These are phyloP conservation scores for Hirsutella minnesotensis DNA, from an alignment of 2,329 filamentous ascomycete genomes.

Conservation along the genomic window DNA sequence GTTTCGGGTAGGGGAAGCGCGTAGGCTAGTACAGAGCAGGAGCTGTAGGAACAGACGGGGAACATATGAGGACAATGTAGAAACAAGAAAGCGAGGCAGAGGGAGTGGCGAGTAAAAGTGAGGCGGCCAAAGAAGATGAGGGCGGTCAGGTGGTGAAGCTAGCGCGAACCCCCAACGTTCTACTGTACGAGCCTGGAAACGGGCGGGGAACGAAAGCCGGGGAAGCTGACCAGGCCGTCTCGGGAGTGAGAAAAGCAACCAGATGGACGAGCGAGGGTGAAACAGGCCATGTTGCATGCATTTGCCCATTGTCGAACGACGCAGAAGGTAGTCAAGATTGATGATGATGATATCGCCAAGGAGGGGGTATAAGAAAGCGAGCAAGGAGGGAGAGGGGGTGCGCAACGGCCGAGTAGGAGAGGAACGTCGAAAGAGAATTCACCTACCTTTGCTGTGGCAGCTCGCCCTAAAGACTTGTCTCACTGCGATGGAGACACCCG, in stretches of 20 bases:
- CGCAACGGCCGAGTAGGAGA: neutral
- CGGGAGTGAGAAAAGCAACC: neutral
- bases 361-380: no score
- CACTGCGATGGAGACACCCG: neutral
- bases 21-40: no score
- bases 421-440: neutral
- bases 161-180: neutral
- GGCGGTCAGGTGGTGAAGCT: neutral
- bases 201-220: neutral
- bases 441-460: neutral
- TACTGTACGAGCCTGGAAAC: neutral
- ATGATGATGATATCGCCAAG: neutral
- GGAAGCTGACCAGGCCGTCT: neutral
- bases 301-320: neutral
- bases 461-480: neutral
- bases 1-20: no score
- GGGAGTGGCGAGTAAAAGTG: neutral
- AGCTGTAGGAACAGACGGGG: neutral
- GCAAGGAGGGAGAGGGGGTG: neutral
- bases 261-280: neutral
- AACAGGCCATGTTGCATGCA: slow-evolving; percentile 1
- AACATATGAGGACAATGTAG: neutral
- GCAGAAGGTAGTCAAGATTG: neutral
- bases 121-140: neutral
- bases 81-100: neutral